Base-by-base conservation (phyloP, 2,329 filamentous ascomycete species). In the Xylaria sp. region DNA sequence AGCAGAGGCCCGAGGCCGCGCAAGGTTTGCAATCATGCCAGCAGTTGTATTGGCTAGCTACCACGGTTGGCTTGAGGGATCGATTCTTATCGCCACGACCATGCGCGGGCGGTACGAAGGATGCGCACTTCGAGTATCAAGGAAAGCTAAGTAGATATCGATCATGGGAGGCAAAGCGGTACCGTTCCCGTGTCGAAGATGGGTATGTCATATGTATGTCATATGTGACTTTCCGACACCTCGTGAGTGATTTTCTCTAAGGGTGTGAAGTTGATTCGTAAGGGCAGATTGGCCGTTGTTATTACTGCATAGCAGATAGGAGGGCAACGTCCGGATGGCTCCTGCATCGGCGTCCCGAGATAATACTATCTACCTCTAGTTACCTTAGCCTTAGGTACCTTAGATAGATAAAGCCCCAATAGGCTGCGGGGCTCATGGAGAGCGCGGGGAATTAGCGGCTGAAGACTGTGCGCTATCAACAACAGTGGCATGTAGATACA, bases 1-100 rank as follows among this genome's bases (percentile, higher is more conserved):
- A 11, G 67, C 69, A 48, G 63, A 60, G 56, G 67, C 66, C 63
- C 68, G 69, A 64, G 69, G 71, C 71, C 75, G 72, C 64, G 51
- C 65, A 48, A 75, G 51, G 47, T 69, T 64, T 17, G 70, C 68
- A 51, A 75, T 70, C 76, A 78, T 78, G 4, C 32, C 71, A 67
- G 57, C 59, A 36, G 48, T 64, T 58, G 9, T 55, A 45, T 53
- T 67, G 56, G 67, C 47, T 39, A 50, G 34, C 64, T 65, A 66
- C 61, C 36, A 57, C 21, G 34, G 14, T 45, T 55, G 60, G 63
- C 53, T 6, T 36, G 7, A 42, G 19, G 56, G 42, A 34, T 36
- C 11, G 30, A 54, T 68, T 65, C 59, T 72, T 61, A 65, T 54
- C n/a, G 32, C 54, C 34, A 45, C 54, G 53, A 58, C 51, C 68